Evolutionary conservation across 2,329 filamentous ascomycete genomes (phyloP).

Genomic region (Trichophyton equinum): DNA sequence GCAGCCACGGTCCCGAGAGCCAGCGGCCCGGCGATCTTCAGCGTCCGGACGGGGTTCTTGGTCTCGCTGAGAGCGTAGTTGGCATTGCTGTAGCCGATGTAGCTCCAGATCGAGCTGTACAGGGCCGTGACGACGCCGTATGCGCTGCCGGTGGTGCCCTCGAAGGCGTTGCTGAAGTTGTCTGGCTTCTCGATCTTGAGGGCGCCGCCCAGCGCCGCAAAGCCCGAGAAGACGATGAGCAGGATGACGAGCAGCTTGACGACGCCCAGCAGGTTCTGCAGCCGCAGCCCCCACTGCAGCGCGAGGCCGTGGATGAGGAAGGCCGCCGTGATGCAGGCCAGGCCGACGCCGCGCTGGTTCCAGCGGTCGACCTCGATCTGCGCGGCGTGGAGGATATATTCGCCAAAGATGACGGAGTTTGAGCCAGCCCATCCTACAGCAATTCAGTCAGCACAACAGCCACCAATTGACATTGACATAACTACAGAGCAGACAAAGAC

Average conservation of each 20-base stretch:
- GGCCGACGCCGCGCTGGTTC: conserved; percentile 54
- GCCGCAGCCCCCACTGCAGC: conserved; percentile 52
- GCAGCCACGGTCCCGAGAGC: conserved; percentile 47
- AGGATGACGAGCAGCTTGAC: conserved; percentile 56
- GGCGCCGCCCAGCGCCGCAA: conserved; percentile 47
- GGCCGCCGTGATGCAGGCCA: conserved; percentile 53
- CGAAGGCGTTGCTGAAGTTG: conserved; percentile 52
- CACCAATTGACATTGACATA: too few species aligned
- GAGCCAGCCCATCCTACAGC: conserved; percentile 43
- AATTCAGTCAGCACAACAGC: not conserved
- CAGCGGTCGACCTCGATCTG: conserved; percentile 49
- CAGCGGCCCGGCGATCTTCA: conserved; percentile 52
- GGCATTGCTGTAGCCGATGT: conserved; percentile 41
- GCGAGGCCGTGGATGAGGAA: conserved; percentile 54
- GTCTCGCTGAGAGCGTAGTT: conserved; percentile 45
- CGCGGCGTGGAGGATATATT: conserved; percentile 56
- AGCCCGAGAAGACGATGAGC: conserved; percentile 52
- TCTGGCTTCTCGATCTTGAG: conserved; percentile 46
- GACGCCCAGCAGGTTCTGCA: conserved; percentile 53
- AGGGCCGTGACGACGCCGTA: conserved; percentile 58
- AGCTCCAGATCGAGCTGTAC: conserved; percentile 61
- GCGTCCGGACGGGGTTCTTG: conserved; percentile 50
- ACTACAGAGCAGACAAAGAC: conserved; percentile 15
- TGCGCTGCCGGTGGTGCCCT: conserved; percentile 51
- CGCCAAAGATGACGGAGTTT: conserved; percentile 57